Conservation (phyloP, 2,329 filamentous ascomycete species). For the Sclerotinia subarctica region DNA sequence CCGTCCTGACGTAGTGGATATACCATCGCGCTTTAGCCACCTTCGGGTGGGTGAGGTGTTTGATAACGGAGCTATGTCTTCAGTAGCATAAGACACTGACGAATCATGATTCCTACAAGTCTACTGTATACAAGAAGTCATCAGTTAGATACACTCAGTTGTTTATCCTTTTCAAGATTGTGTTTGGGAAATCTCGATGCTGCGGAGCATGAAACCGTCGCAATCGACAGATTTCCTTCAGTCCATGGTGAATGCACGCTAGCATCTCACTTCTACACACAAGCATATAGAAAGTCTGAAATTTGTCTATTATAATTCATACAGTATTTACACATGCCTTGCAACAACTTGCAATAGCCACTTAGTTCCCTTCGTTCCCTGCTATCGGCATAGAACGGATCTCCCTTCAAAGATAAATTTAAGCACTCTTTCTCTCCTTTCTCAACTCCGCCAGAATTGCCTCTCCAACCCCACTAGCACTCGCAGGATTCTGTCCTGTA, state of each 20-base stretch:
- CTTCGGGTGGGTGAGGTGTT: background rate
- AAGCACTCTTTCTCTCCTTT: background rate
- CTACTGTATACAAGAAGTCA: background rate
- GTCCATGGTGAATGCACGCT: background rate
- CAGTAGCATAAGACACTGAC: background rate
- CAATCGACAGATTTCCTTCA: background rate
- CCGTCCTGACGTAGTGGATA: background rate
- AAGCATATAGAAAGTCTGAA: background rate
- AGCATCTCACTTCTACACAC: background rate
- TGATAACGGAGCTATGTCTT: background rate
- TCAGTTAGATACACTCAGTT: background rate
- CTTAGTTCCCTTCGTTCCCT: background rate
- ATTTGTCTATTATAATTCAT: background rate
- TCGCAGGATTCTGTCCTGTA: constrained; percentile 46
- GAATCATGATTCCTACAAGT: background rate
- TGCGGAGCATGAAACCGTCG: background rate
- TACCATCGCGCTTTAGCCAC: background rate
- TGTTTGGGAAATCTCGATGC: background rate
- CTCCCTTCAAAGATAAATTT: background rate
- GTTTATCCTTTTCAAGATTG: background rate
- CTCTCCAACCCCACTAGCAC: constrained; percentile 42
- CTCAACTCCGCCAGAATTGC: constrained; percentile 36
- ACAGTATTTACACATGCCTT: background rate
- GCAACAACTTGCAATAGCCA: background rate
- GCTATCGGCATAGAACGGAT: background rate